Conservation (phyloP, 495 filamentous ascomycete species). For the Tuber calosporum region DNA sequence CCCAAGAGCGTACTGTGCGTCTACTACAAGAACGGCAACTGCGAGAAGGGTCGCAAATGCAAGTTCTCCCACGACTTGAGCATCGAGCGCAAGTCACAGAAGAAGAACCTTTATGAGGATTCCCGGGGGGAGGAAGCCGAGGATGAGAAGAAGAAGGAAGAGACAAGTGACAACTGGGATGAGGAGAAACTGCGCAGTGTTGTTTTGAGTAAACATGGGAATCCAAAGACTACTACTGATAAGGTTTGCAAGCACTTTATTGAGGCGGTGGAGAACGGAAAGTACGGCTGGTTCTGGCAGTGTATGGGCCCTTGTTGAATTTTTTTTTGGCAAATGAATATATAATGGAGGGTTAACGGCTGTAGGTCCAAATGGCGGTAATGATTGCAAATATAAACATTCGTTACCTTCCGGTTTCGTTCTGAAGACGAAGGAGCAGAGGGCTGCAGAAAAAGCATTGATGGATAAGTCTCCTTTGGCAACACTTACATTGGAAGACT, state of each 20-base stretch:
- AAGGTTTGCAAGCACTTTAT: conserved; percentile 99
- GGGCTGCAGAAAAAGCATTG: conserved; percentile 91
- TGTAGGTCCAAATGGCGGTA: conserved; percentile 72
- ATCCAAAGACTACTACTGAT: conserved; percentile 90
- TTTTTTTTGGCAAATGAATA: not conserved
- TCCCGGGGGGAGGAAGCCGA: conserved; percentile 60
- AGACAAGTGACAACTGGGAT: conserved; percentile 93
- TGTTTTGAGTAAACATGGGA: conserved; percentile 90
- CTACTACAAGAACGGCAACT: conserved; percentile 93
- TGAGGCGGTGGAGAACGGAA: conserved; percentile 92
- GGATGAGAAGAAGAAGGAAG: conserved; percentile 76
- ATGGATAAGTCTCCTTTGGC: conserved; percentile 93
- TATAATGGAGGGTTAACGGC: conserved; percentile 2
- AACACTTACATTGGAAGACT: conserved; percentile 94
- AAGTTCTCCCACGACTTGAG: conserved; percentile 93
- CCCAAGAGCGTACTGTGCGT: conserved; percentile 96
- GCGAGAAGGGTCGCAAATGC: conserved; percentile 92
- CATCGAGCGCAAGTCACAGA: conserved; percentile 81
- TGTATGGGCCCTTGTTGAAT: conserved; percentile 46
- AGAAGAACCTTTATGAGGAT: conserved; percentile 88
- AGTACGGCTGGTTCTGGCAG: conserved; percentile 98
- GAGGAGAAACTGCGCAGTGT: conserved; percentile 90
- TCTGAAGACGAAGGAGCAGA: conserved; percentile 95
- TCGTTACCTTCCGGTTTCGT: conserved; percentile 93
- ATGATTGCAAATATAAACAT: conserved; percentile 98